These are phyloP conservation scores for Pyrrhoderma lamaoense DNA, from an alignment of 1,284 basidiomycete genomes.

Conservation along the genomic window DNA sequence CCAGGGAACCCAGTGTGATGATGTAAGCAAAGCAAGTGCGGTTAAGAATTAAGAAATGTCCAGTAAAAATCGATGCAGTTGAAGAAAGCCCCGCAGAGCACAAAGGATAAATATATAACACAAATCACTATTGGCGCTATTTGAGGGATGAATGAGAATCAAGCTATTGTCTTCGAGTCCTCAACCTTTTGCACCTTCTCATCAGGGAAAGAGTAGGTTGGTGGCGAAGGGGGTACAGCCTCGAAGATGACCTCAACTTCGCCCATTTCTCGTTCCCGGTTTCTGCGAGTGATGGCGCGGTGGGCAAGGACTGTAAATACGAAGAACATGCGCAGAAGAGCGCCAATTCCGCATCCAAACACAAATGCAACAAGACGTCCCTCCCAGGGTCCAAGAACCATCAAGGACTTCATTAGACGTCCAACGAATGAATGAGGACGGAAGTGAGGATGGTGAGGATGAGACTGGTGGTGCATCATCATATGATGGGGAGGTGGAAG, in stretches of 20 bases:
- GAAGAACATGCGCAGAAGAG: conserved; percentile 70
- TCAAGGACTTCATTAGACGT: conserved; percentile 56
- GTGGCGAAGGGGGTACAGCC: conserved; percentile 22
- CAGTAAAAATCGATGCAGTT: too few relatives aligned
- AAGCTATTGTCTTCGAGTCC: not conserved
- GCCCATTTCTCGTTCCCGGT: conserved; percentile 28
- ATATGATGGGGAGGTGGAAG: conserved; percentile 9
- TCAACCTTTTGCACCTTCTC: not conserved
- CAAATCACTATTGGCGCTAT: too few relatives aligned
- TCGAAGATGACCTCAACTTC: conserved; percentile 32
- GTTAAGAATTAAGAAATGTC: too few relatives aligned
- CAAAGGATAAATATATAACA: too few relatives aligned
- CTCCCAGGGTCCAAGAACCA: conserved; percentile 72
- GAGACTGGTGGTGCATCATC: conserved; percentile 15
- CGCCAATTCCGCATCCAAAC: conserved; percentile 72
- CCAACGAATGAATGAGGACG: conserved; percentile 38
- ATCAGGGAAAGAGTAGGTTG: conserved; percentile 20
- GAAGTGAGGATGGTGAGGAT: conserved; percentile 27
- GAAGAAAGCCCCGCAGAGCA: too few relatives aligned
- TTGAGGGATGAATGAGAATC: too few relatives aligned
- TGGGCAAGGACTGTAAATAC: conserved; percentile 54
- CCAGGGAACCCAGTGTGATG: too few relatives aligned
- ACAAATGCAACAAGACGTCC: conserved; percentile 72
- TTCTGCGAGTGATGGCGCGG: conserved; percentile 37
- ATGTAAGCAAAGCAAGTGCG: too few relatives aligned